Conservation (phyloP, 768 basidiomycete species). For the Trametes meyenii region DNA sequence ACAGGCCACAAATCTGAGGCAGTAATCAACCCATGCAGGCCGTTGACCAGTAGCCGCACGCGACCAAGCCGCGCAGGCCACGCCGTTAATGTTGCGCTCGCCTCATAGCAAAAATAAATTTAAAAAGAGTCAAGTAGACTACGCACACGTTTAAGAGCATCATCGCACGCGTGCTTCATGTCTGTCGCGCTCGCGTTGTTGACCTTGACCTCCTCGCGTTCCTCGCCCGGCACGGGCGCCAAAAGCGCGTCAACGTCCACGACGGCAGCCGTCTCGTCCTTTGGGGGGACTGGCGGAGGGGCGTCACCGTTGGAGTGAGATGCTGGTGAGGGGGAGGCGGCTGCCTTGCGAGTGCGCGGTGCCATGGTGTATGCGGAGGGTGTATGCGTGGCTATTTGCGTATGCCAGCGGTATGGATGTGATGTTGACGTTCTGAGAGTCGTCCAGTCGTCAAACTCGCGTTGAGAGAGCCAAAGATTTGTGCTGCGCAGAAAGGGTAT, state of each 20-base stretch:
- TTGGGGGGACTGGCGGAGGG: constrained; percentile 3
- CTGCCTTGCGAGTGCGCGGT: constrained; percentile 25
- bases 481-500: constrained; percentile 2
- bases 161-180: constrained; percentile 68
- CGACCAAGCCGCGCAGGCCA: background rate
- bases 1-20: background rate
- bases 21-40: background rate
- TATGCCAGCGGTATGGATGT: background rate
- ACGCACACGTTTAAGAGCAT: constrained; percentile 85
- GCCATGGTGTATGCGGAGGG: constrained; percentile 19
- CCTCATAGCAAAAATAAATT: background rate
- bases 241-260: constrained; percentile 20
- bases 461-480: background rate
- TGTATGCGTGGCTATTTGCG: constrained; percentile 9
- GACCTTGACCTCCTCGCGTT: constrained; percentile 46
- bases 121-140: constrained; percentile 25
- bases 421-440: background rate
- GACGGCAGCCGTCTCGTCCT: constrained; percentile 4
- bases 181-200: constrained; percentile 55
- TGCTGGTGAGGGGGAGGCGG: constrained; percentile 1
- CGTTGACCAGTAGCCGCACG: background rate
- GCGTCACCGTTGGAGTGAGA: constrained; percentile 9
- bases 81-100: background rate
- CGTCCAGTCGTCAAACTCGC: background rate
- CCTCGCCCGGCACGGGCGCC: constrained; percentile 27